phyloP scores from a whole-genome alignment of 2,329 filamentous ascomycete species.

The Sclerotinia trifoliorum region DNA sequence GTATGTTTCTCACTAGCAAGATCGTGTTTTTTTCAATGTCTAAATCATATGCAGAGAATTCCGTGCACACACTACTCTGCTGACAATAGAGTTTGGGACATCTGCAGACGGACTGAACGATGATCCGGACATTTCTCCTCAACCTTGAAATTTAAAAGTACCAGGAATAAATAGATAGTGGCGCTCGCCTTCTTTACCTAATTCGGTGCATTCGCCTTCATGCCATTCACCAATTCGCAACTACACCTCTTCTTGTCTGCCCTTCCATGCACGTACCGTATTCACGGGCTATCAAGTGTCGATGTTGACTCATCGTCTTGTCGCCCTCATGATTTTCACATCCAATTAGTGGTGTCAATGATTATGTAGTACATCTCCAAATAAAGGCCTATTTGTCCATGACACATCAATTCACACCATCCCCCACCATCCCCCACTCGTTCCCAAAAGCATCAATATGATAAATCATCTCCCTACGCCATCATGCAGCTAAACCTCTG shows the following conservation, averaged over 20 bases:
- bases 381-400: neutral
- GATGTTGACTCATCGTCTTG: neutral
- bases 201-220: neutral
- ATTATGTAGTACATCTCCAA: neutral
- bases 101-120: neutral
- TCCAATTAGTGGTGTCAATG: too few relatives aligned
- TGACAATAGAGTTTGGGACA: neutral
- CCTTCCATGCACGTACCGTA: neutral
- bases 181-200: neutral
- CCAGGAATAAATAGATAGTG: neutral
- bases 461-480: conserved; percentile 4
- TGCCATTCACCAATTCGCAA: neutral
- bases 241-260: neutral
- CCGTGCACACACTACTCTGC: neutral
- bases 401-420: neutral
- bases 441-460: neutral
- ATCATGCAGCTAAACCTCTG: conserved; percentile 7
- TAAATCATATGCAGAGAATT: neutral
- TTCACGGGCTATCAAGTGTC: neutral
- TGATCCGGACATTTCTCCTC: neutral
- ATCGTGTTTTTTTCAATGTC: neutral
- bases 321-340: neutral
- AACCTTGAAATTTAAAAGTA: neutral
- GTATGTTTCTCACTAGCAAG: neutral
- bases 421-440: neutral